Conservation (phyloP, 305 asterid genomes). For the Lippia alba region DNA sequence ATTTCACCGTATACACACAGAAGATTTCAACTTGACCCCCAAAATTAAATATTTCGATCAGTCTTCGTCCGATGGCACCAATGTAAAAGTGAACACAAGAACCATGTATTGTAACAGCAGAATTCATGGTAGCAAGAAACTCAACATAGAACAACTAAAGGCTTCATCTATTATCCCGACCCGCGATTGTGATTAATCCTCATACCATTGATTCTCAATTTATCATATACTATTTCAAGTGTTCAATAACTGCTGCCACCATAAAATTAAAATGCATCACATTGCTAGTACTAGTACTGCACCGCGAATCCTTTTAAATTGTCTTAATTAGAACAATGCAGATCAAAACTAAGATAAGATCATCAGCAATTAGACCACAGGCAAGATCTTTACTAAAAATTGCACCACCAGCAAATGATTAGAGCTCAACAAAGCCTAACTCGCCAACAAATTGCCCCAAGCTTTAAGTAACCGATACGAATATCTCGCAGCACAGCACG, state of each 20-base stretch:
- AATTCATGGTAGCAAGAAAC: too few species aligned
- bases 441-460: conserved; percentile 5
- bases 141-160: too few species aligned
- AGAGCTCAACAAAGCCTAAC: conserved; percentile 14
- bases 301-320: background rate
- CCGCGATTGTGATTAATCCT: background rate
- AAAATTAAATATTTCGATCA: too few species aligned
- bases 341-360: background rate
- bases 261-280: background rate
- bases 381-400: background rate
- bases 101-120: too few species aligned
- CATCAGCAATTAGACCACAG: background rate
- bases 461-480: conserved; percentile 6
- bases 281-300: background rate
- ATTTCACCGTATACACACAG: too few species aligned
- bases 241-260: conserved; percentile 9
- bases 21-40: too few species aligned
- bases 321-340: background rate
- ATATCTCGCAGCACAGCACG: conserved; percentile 10
- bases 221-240: background rate
- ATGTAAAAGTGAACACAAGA: too few species aligned
- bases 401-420: background rate
- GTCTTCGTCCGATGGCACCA: too few species aligned
- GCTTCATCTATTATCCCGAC: background rate
- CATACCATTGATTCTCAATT: conserved; percentile 12